A percentile compares a stretch with the other conserved stretches of the same genome.
These are phyloP conservation scores for Dactylorhiza incarnata DNA, from an alignment of 106 monocot species.

Conservation along the genomic window DNA sequence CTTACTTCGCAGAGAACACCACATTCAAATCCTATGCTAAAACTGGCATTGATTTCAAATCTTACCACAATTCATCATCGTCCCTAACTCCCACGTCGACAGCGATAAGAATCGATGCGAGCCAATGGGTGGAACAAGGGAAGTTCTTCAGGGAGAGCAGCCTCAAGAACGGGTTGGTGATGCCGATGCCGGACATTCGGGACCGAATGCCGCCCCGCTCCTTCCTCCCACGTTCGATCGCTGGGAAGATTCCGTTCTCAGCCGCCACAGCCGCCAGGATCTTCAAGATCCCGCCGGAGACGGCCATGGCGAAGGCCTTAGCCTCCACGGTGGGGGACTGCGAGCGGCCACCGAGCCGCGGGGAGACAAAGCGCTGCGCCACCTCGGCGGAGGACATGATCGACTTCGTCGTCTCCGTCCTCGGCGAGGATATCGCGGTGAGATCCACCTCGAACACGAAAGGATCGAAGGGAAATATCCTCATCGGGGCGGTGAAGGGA, in stretches of 20 bases:
- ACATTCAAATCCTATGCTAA: conserved; percentile 53
- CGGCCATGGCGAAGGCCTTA: conserved; percentile 59
- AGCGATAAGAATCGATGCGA: not conserved
- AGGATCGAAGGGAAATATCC: conserved; percentile 31
- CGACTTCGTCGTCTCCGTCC: conserved; percentile 66
- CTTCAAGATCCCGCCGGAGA: conserved; percentile 37
- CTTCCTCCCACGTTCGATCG: conserved; percentile 66
- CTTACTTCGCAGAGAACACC: conserved; percentile 34
- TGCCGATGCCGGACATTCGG: conserved; percentile 75
- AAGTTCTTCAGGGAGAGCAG: conserved; percentile 74
- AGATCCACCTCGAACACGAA: conserved; percentile 42
- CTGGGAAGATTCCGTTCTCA: conserved; percentile 50
- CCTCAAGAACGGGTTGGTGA: conserved; percentile 37
- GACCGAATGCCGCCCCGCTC: conserved; percentile 68
- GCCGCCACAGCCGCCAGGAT: conserved; percentile 22
- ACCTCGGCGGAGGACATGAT: conserved; percentile 83
- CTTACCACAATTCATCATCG: conserved; percentile 28
- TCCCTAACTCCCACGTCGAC: not conserved
- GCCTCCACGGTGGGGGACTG: conserved; percentile 60
- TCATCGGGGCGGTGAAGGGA: conserved; percentile 53
- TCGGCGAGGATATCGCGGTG: conserved; percentile 55
- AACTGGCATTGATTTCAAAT: conserved; percentile 41
- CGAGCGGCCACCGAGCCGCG: conserved; percentile 65
- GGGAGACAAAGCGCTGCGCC: conserved; percentile 80
- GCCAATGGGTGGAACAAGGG: conserved; percentile 71